phyloP scores from a whole-genome alignment of 805 yeast species.

The Yamadazyma nakazawae region DNA sequence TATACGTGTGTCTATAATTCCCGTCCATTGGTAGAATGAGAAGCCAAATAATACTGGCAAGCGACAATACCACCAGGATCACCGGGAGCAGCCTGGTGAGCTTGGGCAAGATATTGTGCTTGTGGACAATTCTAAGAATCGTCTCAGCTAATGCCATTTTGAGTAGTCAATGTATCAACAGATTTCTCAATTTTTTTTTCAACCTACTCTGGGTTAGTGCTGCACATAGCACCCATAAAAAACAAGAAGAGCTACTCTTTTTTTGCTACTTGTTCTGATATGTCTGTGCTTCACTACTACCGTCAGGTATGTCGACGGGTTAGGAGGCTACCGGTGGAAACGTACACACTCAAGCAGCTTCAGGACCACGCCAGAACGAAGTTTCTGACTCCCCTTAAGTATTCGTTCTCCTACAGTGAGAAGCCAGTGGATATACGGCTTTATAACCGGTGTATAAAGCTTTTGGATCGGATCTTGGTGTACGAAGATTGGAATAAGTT shows the following conservation, averaged over 20 bases:
- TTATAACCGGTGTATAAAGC: conserved; percentile 10
- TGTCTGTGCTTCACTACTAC: conserved; percentile 14
- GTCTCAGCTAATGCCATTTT: conserved; percentile 46
- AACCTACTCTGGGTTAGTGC: neutral
- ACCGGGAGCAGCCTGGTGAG: conserved; percentile 30
- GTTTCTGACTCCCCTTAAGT: conserved; percentile 10
- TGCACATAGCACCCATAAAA: neutral
- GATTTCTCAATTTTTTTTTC: neutral
- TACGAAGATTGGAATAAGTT: conserved; percentile 25
- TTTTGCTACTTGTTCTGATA: neutral
- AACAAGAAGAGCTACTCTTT: no score
- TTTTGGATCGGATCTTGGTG: conserved; percentile 26
- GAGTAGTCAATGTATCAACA: neutral
- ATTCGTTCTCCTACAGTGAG: neutral
- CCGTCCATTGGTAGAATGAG: conserved; percentile 73
- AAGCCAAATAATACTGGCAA: conserved; percentile 44
- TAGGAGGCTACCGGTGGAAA: conserved; percentile 30
- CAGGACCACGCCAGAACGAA: conserved; percentile 12
- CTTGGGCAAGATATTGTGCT: conserved; percentile 38
- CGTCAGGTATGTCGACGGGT: conserved; percentile 22
- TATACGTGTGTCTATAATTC: conserved; percentile 76
- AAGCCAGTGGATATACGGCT: conserved; percentile 11
- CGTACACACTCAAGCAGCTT: conserved; percentile 7
- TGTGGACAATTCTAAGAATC: conserved; percentile 35
- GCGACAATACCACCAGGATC: conserved; percentile 32